phyloP scores from a whole-genome alignment of 257 asterid species.

The Solanum verrucosum region DNA sequence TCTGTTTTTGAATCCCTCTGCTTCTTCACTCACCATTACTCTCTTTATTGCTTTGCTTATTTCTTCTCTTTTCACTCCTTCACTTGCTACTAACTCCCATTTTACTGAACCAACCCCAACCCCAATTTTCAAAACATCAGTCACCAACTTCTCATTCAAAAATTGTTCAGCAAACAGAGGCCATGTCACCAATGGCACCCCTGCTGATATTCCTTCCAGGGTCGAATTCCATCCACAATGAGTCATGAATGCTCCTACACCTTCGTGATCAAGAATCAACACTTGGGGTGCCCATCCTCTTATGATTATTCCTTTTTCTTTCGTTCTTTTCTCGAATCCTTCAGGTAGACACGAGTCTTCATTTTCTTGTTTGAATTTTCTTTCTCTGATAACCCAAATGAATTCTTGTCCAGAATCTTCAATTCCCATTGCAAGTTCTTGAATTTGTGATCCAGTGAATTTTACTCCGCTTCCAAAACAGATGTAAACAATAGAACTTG shows the following conservation, averaged over 20 bases:
- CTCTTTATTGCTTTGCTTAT: conserved; percentile 14
- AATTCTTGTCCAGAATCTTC: conserved; percentile 48
- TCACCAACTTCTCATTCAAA: conserved; percentile 33
- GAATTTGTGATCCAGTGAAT: conserved; percentile 40
- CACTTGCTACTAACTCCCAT: conserved; percentile 5
- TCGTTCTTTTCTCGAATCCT: conserved; percentile 44
- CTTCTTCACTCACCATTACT: conserved; percentile 27
- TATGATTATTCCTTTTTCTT: conserved; percentile 42
- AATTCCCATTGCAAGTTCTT: conserved; percentile 53
- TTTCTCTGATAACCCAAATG: conserved; percentile 54
- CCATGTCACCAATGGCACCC: conserved; percentile 49
- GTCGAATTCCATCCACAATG: conserved; percentile 60
- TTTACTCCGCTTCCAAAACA: conserved; percentile 51
- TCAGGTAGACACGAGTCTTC: conserved; percentile 31
- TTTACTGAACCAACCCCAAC: conserved; percentile 24
- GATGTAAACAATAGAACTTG: conserved; percentile 41
- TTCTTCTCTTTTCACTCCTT: conserved; percentile 17
- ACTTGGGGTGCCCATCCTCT: conserved; percentile 73
- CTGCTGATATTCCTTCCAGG: conserved; percentile 30
- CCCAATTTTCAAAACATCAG: conserved; percentile 26
- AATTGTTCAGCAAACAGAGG: conserved; percentile 45
- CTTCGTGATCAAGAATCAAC: conserved; percentile 29
- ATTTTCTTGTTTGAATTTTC: neutral
- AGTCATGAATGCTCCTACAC: conserved; percentile 32
- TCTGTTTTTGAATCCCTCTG: conserved; percentile 18